phyloP scores from a whole-genome alignment of 2,329 filamentous ascomycete species.

The Xylaria hypoxylon region DNA sequence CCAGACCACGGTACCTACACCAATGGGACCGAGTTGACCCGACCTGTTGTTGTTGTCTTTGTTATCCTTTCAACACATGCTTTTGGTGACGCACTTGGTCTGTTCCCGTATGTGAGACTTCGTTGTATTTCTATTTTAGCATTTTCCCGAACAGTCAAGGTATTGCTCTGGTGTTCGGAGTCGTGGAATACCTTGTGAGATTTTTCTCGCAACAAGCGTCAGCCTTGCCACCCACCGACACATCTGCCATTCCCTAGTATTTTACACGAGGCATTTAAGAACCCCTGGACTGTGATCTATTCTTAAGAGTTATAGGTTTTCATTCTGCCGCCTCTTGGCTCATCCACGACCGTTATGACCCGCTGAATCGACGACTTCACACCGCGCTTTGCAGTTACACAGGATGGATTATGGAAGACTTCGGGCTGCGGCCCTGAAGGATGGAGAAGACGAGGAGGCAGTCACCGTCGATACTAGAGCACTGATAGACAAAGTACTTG shows the following conservation, averaged over 20 bases:
- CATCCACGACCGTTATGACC: slow-evolving; percentile 28
- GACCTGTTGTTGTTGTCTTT: slow-evolving; percentile 10
- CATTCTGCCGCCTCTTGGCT: slow-evolving; percentile 13
- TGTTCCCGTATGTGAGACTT: not conserved
- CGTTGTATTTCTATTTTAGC: slow-evolving; percentile 10
- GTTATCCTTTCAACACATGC: slow-evolving; percentile 13
- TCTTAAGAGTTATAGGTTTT: not conserved
- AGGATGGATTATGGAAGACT: slow-evolving; percentile 80
- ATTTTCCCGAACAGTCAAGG: slow-evolving; percentile 1
- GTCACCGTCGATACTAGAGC: slow-evolving; percentile 98
- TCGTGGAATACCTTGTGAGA: slow-evolving; percentile 25
- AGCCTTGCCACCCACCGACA: slow-evolving; percentile 15
- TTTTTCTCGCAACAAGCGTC: slow-evolving; percentile 15
- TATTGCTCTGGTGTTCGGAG: not conserved
- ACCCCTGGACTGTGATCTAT: not conserved
- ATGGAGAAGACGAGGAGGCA: slow-evolving; percentile 92
- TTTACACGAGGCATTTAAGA: slow-evolving; percentile 3
- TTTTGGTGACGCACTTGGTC: not conserved
- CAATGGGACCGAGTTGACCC: not conserved
- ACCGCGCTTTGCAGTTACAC: slow-evolving; percentile 26
- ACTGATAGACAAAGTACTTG: slow-evolving; percentile 96
- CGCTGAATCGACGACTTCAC: slow-evolving; percentile 20
- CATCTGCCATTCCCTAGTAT: not conserved
- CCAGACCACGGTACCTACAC: slow-evolving; percentile 14
- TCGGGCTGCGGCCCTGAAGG: slow-evolving; percentile 85